phyloP scores from a whole-genome alignment of 179 eudicot genomes.

The Heliamphora pulchella region DNA sequence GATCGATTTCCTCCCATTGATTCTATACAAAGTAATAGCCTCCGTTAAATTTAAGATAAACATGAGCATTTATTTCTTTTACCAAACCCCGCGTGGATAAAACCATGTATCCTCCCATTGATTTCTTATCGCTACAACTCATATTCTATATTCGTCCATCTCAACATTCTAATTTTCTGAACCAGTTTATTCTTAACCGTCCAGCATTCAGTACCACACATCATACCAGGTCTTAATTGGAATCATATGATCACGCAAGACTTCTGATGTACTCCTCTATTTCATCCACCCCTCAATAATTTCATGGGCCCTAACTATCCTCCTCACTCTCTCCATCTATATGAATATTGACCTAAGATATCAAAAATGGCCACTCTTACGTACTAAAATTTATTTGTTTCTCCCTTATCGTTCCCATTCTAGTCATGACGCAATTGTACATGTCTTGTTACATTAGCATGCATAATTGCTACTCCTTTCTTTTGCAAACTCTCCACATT shows the following conservation, averaged over 20 bases:
- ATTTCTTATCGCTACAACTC: too few species aligned
- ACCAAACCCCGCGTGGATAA: too few species aligned
- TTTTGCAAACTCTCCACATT: background rate
- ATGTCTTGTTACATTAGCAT: background rate
- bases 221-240: too few species aligned
- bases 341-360: background rate
- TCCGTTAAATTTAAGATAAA: too few species aligned
- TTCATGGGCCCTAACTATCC: background rate
- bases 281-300: background rate
- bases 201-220: too few species aligned
- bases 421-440: background rate
- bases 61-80: too few species aligned
- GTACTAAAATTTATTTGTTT: background rate
- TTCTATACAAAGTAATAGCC: too few species aligned
- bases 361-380: background rate
- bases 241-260: background rate
- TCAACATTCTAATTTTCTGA: too few species aligned
- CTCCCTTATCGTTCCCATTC: background rate
- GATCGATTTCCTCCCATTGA: too few species aligned
- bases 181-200: too few species aligned
- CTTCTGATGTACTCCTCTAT: background rate
- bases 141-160: too few species aligned
- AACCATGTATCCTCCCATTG: too few species aligned
- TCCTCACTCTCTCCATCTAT: background rate
- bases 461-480: background rate